Evolutionary conservation across 257 asterid genomes (phyloP).

Genomic region (Gentiana dahurica): DNA sequence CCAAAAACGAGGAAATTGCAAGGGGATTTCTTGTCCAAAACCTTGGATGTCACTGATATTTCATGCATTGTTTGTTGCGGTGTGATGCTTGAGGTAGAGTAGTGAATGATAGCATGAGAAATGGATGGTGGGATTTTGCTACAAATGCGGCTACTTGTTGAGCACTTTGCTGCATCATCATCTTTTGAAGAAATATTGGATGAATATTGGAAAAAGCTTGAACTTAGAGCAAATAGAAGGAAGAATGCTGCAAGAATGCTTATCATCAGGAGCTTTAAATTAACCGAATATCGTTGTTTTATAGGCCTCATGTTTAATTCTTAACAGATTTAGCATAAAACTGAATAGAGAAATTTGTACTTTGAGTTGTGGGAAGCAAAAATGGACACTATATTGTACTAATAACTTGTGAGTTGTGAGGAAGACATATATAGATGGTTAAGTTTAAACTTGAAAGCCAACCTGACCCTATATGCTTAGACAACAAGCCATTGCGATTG

Average conservation of each 20-base stretch:
- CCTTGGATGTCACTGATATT: conserved; percentile 45
- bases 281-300: conserved; percentile 34
- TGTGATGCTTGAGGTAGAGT: conserved; percentile 62
- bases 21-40: conserved; percentile 50
- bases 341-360: background rate
- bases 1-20: conserved; percentile 82
- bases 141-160: conserved; percentile 18
- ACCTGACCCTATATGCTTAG: conserved; percentile 8
- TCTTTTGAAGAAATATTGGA: conserved; percentile 9
- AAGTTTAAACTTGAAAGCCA: too few relatives aligned
- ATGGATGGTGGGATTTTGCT: conserved; percentile 54
- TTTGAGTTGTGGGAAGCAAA: conserved; percentile 3
- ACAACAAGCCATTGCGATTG: conserved; percentile 15
- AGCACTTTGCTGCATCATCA: conserved; percentile 12
- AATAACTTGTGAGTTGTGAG: conserved; percentile 1
- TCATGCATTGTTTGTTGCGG: conserved; percentile 82
- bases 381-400: conserved; percentile 1
- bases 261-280: conserved; percentile 33
- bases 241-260: conserved; percentile 14
- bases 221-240: conserved; percentile 35
- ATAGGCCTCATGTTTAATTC: conserved; percentile 48
- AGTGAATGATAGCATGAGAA: conserved; percentile 55
- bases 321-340: background rate
- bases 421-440: conserved; percentile 1
- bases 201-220: conserved; percentile 12